Evolutionary conservation across 805 yeast genomes (phyloP), one percentile per base, ranked within the genome.

Genomic region (Lipomyces chichibuensis): DNA sequence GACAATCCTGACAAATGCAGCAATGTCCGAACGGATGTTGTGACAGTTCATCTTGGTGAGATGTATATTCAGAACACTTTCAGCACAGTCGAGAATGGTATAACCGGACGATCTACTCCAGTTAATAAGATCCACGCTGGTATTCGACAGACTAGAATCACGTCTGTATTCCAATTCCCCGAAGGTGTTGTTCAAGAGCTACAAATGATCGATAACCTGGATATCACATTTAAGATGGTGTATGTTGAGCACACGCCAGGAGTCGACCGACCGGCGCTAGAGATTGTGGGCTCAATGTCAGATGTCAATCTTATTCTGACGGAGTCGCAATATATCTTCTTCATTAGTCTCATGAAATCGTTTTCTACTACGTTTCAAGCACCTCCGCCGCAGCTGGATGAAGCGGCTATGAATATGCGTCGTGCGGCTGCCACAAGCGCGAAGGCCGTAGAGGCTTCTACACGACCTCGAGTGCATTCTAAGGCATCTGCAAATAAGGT

Each of bases 31-130:
- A 86, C 84, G 73, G 94, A 94, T 74, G 79, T 84, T 23, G 75
- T 94, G 43, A 87, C 89, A 0, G 85, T 89, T 20, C 86, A 91
- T 72, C 81, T 93, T 60, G 99, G 99, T 70, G 97, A 94, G 74
- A 79, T 95, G 9, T 88, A 84, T 71, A 85, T 92, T 20, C 79
- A 82, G 2, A 95, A 93, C 76, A 77, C 77, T 11, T 92, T 91
- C 75, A 74, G 74, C 2, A 72, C 75, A 11, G 73, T 75, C 2
- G 74, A 73, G 7, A 72, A 69, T 0, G 76, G 74, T 0, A 73
- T 65, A 0, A 63, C 56, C 0, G 73, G 69, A 2, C 66, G 60
- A 5, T 55, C 69, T 1, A 67, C 65, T 14, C 72, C 80, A 11
- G 78, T 85, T 27, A 92, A 91, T 74, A 75, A 82, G 6, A 85